These are phyloP conservation scores for Psilocybe sp. DNA, from an alignment of 768 basidiomycete species.

Conservation along the genomic window DNA sequence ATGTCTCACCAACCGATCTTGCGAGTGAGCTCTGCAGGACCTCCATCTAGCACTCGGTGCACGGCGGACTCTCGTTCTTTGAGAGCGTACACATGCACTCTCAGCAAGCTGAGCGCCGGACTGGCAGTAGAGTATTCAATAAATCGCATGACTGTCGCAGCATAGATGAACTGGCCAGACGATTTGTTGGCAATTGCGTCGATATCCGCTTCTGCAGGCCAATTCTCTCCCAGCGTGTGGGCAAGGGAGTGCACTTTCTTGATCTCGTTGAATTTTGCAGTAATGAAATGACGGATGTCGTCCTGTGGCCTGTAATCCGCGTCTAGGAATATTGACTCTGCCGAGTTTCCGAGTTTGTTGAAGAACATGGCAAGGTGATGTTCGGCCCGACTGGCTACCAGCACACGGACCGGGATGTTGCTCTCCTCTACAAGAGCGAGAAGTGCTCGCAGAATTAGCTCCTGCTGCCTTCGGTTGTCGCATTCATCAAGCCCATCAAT, in stretches of 20 bases:
- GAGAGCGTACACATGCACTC: too few relatives aligned
- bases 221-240: not conserved
- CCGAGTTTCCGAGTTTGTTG: not conserved
- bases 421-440: not conserved
- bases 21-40: slow-evolving; percentile 54
- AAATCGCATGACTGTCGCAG: slow-evolving; percentile 15
- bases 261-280: slow-evolving; percentile 4
- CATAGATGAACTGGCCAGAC: slow-evolving; percentile 21
- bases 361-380: slow-evolving; percentile 7
- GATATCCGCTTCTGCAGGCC: slow-evolving; percentile 6
- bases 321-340: not conserved
- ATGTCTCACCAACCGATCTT: slow-evolving; percentile 59
- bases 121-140: slow-evolving; percentile 1
- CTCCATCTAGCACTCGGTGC: slow-evolving; percentile 27
- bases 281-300: slow-evolving; percentile 7
- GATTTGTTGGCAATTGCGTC: slow-evolving; percentile 5
- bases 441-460: not conserved
- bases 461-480: slow-evolving; percentile 3
- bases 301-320: slow-evolving; percentile 3
- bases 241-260: not conserved
- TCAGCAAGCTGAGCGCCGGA: not conserved
- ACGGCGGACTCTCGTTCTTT: too few relatives aligned
- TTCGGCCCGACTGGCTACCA: slow-evolving; percentile 18
- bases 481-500: slow-evolving; percentile 21
- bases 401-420: slow-evolving; percentile 6